Conservation (phyloP, 1,139 yeast genomes). For the Taiozyma onychis region DNA sequence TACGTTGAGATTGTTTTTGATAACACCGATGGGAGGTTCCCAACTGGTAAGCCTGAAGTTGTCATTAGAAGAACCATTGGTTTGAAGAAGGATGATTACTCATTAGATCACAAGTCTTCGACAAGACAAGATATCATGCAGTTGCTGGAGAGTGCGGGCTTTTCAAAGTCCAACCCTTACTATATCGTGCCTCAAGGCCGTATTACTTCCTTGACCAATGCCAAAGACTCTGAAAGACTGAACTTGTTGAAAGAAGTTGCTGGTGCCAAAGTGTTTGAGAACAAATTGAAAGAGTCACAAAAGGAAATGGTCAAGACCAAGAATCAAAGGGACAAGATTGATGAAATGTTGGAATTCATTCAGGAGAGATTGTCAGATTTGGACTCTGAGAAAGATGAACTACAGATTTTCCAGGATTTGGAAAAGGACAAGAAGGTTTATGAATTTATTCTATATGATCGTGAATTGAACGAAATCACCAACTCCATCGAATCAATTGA, state of each 20-base stretch:
- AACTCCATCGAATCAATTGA: conserved; percentile 59
- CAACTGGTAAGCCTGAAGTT: conserved; percentile 52
- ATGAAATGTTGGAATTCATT: conserved; percentile 65
- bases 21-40: conserved; percentile 67
- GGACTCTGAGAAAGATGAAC: conserved; percentile 74
- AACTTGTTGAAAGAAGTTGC: conserved; percentile 84
- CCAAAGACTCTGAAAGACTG: conserved; percentile 78
- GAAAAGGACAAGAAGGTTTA: conserved; percentile 66
- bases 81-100: conserved; percentile 81
- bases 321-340: conserved; percentile 66
- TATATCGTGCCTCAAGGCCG: conserved; percentile 97
- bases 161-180: conserved; percentile 85
- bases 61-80: conserved; percentile 85
- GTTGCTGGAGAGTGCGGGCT: conserved; percentile 86
- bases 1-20: conserved; percentile 88
- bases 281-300: conserved; percentile 69
- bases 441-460: conserved; percentile 72
- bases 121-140: conserved; percentile 80
- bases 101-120: conserved; percentile 51
- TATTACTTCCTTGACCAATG: conserved; percentile 79
- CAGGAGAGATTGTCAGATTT: conserved; percentile 71
- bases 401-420: conserved; percentile 60
- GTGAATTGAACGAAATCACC: conserved; percentile 62
- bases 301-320: conserved; percentile 75
- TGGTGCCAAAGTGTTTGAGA: conserved; percentile 90